phyloP scores from a whole-genome alignment of 2,329 filamentous ascomycete genomes.

The Penicillium nordicum region DNA sequence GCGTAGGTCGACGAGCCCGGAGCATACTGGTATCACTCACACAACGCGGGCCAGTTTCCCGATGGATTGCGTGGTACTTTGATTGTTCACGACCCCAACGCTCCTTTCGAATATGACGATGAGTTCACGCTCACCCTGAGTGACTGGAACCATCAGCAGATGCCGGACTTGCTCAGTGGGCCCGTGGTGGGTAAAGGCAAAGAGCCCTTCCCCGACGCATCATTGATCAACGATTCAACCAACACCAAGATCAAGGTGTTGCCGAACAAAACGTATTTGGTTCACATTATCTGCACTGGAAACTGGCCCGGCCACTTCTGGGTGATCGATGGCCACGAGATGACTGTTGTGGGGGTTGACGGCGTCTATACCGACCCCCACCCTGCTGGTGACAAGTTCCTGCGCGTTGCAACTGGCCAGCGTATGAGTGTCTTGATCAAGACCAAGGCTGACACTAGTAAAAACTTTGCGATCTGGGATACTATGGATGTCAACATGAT shows the following conservation, averaged over 20 bases:
- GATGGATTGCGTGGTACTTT: slow-evolving; percentile 65
- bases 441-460: slow-evolving; percentile 57
- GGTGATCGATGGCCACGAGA: slow-evolving; percentile 43
- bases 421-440: slow-evolving; percentile 55
- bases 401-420: slow-evolving; percentile 67
- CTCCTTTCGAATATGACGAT: slow-evolving; percentile 62
- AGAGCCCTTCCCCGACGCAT: slow-evolving; percentile 65
- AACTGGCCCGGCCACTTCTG: slow-evolving; percentile 59
- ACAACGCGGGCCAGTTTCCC: slow-evolving; percentile 65
- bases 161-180: slow-evolving; percentile 45
- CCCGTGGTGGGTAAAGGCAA: slow-evolving; percentile 49
- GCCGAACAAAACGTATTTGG: slow-evolving; percentile 67
- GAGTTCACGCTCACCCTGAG: slow-evolving; percentile 64
- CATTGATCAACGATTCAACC: slow-evolving; percentile 68
- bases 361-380: slow-evolving; percentile 34
- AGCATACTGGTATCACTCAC: slow-evolving; percentile 78
- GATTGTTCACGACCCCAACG: slow-evolving; percentile 60
- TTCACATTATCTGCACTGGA: slow-evolving; percentile 70
- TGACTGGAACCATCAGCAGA: slow-evolving; percentile 67
- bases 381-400: slow-evolving; percentile 53
- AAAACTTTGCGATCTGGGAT: slow-evolving; percentile 65
- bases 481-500: slow-evolving; percentile 64
- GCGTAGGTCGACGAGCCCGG: slow-evolving; percentile 59
- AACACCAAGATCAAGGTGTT: slow-evolving; percentile 58
- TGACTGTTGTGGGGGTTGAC: slow-evolving; percentile 40